phyloP scores from a whole-genome alignment of 768 basidiomycete genomes.

The Scleroderma bovista region DNA sequence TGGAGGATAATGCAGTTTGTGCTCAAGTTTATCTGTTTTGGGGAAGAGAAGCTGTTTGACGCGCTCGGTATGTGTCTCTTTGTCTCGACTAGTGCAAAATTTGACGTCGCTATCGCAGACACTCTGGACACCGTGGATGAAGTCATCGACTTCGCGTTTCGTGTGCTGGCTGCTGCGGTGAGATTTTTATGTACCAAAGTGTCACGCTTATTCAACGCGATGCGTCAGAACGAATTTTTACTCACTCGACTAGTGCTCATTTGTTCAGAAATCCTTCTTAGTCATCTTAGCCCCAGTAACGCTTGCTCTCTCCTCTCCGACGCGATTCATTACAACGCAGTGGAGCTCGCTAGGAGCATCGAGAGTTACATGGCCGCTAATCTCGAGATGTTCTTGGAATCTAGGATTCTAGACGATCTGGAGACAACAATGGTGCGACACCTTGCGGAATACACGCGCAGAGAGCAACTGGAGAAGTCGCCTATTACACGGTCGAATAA shows the following conservation, averaged over 20 bases:
- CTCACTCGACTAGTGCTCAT: conserved; percentile 80
- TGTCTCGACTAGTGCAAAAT: background rate
- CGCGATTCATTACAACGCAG: conserved; percentile 72
- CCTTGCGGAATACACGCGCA: conserved; percentile 52
- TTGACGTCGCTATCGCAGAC: conserved; percentile 35
- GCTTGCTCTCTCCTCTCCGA: conserved; percentile 77
- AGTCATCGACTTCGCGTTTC: conserved; percentile 80
- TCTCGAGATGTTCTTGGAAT: conserved; percentile 83
- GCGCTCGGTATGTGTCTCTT: conserved; percentile 46
- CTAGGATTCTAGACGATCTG: conserved; percentile 73
- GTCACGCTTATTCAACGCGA: background rate
- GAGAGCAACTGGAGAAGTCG: conserved; percentile 58
- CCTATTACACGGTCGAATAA: conserved; percentile 57
- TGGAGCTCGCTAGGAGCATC: conserved; percentile 60
- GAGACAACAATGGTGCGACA: conserved; percentile 58
- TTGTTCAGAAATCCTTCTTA: conserved; percentile 73
- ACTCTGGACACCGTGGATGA: conserved; percentile 64
- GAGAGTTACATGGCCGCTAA: conserved; percentile 78
- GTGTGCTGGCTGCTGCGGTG: conserved; percentile 81
- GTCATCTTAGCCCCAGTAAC: conserved; percentile 65
- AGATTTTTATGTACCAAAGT: conserved; percentile 16
- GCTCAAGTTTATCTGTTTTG: conserved; percentile 72
- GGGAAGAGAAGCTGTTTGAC: conserved; percentile 67
- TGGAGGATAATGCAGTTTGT: conserved; percentile 77
- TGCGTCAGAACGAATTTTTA: conserved; percentile 72